Percentiles rank a stretch among this genome's conserved stretches.
Conservation (phyloP, 768 basidiomycete species). For the Lactarius psammicola region DNA sequence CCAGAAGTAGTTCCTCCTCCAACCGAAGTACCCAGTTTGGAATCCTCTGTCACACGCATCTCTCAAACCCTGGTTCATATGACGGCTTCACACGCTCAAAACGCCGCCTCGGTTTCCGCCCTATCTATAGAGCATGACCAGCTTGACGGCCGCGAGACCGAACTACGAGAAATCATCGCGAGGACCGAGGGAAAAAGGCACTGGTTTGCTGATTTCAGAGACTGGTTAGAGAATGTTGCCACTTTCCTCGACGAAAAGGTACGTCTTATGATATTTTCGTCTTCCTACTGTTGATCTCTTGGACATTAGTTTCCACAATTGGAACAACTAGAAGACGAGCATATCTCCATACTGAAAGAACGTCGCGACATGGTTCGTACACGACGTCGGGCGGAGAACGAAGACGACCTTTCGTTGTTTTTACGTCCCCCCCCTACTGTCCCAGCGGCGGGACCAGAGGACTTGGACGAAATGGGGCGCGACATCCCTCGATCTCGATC, state of each 20-base stretch:
- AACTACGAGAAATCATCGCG: constrained; percentile 72
- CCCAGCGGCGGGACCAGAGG: constrained; percentile 38
- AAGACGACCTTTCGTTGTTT: constrained; percentile 74
- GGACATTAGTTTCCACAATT: constrained; percentile 66
- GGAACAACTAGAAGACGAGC: constrained; percentile 75
- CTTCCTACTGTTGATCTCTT: constrained; percentile 20
- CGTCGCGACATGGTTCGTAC: constrained; percentile 63
- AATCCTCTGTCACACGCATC: constrained; percentile 57
- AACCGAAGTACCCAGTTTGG: constrained; percentile 63
- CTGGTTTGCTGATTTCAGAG: constrained; percentile 76
- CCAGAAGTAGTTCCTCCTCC: constrained; percentile 57
- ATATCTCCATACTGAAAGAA: constrained; percentile 71
- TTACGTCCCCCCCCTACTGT: constrained; percentile 50
- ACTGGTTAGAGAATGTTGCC: constrained; percentile 80
- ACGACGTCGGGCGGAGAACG: constrained; percentile 73
- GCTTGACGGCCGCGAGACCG: constrained; percentile 64
- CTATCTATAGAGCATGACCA: constrained; percentile 62
- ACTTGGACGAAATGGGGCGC: constrained; percentile 64
- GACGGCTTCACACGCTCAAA: constrained; percentile 64
- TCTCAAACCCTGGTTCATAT: constrained; percentile 57
- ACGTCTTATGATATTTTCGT: constrained; percentile 13
- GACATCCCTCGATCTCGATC: constrained; percentile 46
- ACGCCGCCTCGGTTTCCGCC: constrained; percentile 53
- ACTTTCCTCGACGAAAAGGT: constrained; percentile 91
- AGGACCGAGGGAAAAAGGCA: constrained; percentile 74